Conservation (phyloP, 352 stramenopile species). For the Phytophthora uliginosa region DNA sequence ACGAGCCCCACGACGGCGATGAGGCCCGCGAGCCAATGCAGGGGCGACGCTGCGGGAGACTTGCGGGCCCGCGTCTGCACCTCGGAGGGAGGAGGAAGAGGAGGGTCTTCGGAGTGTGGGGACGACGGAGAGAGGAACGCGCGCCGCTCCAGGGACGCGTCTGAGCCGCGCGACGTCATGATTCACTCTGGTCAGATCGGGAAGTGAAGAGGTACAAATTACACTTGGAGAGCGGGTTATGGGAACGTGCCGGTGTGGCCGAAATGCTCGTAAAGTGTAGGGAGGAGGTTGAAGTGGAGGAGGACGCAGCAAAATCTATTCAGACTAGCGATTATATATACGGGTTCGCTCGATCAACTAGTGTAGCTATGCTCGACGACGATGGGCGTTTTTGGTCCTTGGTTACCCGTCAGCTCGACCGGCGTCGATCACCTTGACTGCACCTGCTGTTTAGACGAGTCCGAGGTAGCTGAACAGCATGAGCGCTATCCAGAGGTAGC, state of each 20-base stretch:
- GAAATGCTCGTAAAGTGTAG: conserved; percentile 13
- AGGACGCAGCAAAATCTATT: conserved; percentile 47
- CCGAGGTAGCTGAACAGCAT: conserved; percentile 85
- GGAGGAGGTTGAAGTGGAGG: not conserved
- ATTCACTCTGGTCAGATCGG: not conserved
- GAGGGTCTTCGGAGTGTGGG: conserved; percentile 10
- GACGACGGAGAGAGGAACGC: conserved; percentile 29
- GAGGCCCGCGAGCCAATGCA: conserved; percentile 21
- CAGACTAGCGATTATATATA: conserved; percentile 49
- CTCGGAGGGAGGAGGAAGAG: not conserved
- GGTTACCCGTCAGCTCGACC: not conserved
- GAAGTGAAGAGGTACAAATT: not conserved
- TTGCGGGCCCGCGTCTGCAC: conserved; percentile 28
- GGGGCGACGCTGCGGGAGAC: not conserved
- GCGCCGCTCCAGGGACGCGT: conserved; percentile 32
- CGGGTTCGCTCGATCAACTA: conserved; percentile 25
- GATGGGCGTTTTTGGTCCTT: not conserved
- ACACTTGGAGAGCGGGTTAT: conserved; percentile 10
- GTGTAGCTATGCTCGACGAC: conserved; percentile 5
- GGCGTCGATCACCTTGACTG: conserved; percentile 1
- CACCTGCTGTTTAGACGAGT: conserved; percentile 49
- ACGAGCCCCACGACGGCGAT: conserved; percentile 28
- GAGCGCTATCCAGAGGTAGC: conserved; percentile 82
- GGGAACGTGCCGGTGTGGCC: not conserved
- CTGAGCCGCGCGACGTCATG: conserved; percentile 19